A percentile compares a stretch with the other conserved stretches of the same genome.
These are phyloP conservation scores for Atkinsonella hypoxylon DNA, from an alignment of 2,329 filamentous ascomycete genomes.

Conservation along the genomic window DNA sequence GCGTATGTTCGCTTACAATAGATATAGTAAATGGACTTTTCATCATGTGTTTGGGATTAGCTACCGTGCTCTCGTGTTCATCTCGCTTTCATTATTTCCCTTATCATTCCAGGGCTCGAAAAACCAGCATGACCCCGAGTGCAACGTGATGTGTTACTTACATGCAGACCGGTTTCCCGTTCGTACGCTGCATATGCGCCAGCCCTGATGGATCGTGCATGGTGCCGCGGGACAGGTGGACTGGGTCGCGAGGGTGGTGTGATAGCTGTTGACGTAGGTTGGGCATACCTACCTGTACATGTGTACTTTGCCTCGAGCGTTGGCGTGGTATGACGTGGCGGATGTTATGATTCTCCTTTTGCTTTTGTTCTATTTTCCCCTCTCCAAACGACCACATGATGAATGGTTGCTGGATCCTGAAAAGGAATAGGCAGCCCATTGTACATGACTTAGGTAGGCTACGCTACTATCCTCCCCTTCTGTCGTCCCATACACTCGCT, in stretches of 20 bases:
- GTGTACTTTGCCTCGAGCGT: too few species aligned
- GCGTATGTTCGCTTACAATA: too few species aligned
- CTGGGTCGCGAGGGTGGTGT: background rate
- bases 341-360: too few species aligned
- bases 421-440: background rate
- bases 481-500: slow-evolving; percentile 31
- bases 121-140: background rate
- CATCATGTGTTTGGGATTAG: background rate
- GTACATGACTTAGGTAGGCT: background rate
- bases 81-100: too few species aligned
- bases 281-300: too few species aligned
- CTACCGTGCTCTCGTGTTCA: too few species aligned
- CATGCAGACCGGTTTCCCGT: background rate
- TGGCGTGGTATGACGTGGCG: too few species aligned
- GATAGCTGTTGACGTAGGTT: background rate
- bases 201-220: background rate
- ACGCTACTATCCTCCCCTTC: slow-evolving; percentile 26
- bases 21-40: too few species aligned
- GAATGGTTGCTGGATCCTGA: too few species aligned
- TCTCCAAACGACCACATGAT: too few species aligned
- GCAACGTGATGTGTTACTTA: background rate
- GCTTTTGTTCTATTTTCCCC: too few species aligned
- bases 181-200: background rate
- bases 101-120: background rate
- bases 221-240: background rate